Evolutionary conservation across 345 rosid species (phyloP).

Genomic region (Geranium rotundifolium): DNA sequence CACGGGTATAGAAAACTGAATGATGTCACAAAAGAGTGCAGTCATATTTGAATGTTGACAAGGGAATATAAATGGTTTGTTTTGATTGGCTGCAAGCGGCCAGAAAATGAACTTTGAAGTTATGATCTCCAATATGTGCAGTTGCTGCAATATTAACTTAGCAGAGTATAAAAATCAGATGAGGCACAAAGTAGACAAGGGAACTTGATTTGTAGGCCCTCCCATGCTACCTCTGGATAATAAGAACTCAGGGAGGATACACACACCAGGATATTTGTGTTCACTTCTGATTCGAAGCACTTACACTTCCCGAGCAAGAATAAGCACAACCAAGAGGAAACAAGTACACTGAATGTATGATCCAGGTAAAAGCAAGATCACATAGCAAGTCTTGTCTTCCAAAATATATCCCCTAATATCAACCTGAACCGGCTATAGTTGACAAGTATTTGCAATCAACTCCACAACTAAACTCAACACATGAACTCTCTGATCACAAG

Average conservation of each 20-base stretch:
- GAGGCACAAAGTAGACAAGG: no score
- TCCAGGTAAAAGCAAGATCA: not conserved
- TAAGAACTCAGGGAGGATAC: no score
- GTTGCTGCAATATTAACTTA: no score
- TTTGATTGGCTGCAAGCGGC: not conserved
- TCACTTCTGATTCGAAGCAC: not conserved
- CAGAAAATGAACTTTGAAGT: not conserved
- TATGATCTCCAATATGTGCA: no score
- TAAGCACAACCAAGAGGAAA: not conserved
- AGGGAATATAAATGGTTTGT: not conserved
- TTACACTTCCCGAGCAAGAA: not conserved
- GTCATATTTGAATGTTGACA: not conserved
- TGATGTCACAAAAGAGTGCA: not conserved
- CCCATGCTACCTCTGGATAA: no score
- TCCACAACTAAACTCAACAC: not conserved
- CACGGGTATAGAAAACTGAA: no score
- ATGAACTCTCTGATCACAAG: not conserved
- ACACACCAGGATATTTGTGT: not conserved
- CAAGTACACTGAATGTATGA: not conserved
- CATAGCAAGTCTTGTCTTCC: not conserved
- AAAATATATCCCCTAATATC: not conserved
- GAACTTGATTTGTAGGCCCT: no score
- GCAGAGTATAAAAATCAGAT: not conserved
- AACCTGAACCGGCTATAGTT: not conserved
- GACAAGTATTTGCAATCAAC: not conserved